Conservation (phyloP, 495 filamentous ascomycete species). For the Xylaria longipes region DNA sequence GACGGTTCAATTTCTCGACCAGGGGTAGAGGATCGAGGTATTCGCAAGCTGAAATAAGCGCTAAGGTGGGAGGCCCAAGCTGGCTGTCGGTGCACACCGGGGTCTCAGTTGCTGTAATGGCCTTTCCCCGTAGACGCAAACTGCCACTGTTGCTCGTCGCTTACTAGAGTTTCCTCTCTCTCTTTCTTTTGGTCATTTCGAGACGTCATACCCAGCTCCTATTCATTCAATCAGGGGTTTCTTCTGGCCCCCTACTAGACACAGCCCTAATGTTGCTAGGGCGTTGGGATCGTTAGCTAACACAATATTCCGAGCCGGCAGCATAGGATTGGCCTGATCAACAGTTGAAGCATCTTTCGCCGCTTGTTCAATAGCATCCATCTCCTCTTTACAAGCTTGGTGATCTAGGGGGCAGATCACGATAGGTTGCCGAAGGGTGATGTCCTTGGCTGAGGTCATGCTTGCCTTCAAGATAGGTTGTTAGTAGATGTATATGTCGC, state of each 20-base stretch:
- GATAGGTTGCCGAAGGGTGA: conserved; percentile 88
- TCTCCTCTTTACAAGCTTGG: conserved; percentile 94
- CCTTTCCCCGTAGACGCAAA: not conserved
- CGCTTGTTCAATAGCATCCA: conserved; percentile 95
- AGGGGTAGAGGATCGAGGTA: not conserved
- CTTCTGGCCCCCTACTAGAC: conserved; percentile 83
- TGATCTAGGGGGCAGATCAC: conserved; percentile 96
- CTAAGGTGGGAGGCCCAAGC: not conserved
- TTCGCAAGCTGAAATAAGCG: not conserved
- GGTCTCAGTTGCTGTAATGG: conserved; percentile 1
- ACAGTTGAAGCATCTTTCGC: conserved; percentile 90
- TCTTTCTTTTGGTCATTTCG: not conserved
- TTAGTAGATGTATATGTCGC: conserved; percentile 30
- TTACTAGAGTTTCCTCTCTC: not conserved
- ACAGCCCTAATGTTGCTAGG: conserved; percentile 77
- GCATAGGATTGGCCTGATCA: conserved; percentile 84
- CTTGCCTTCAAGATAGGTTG: conserved; percentile 67
- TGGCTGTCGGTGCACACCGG: not conserved
- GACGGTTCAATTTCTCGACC: not conserved
- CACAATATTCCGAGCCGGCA: conserved; percentile 83
- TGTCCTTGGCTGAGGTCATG: conserved; percentile 89
- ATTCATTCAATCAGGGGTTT: conserved; percentile 89
- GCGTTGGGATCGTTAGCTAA: conserved; percentile 77
- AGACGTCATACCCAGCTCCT: not conserved
- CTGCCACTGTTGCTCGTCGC: not conserved